phyloP scores from a whole-genome alignment of 2,329 filamentous ascomycete species.

The Domatiomyces globalis region DNA sequence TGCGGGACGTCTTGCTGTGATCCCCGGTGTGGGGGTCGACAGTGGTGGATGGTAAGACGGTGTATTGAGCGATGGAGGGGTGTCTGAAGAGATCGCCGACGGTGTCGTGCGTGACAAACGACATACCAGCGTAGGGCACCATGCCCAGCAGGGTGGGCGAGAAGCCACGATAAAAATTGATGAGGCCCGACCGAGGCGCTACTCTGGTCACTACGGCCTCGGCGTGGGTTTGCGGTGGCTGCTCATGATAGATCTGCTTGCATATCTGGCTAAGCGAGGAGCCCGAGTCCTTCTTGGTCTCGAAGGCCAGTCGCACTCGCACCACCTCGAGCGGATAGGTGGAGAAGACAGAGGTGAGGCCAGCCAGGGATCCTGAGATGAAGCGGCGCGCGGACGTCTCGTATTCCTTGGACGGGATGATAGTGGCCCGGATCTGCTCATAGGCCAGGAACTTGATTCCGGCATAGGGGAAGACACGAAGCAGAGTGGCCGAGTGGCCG shows the following conservation, averaged over 20 bases:
- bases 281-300: constrained; percentile 62
- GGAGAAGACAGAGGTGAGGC: constrained; percentile 84
- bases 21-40: constrained; percentile 22
- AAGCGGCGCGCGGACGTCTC: constrained; percentile 65
- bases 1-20: constrained; percentile 32
- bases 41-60: constrained; percentile 49
- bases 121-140: constrained; percentile 91
- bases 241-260: constrained; percentile 73
- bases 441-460: constrained; percentile 97
- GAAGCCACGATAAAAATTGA: constrained; percentile 94
- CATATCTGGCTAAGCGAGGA: constrained; percentile 65
- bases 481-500: constrained; percentile 82
- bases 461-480: constrained; percentile 93
- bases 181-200: constrained; percentile 52
- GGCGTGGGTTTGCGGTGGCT: constrained; percentile 30
- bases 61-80: constrained; percentile 53
- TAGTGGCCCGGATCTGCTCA: constrained; percentile 71
- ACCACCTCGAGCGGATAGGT: constrained; percentile 93
- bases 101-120: constrained; percentile 89
- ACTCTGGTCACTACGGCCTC: constrained; percentile 34
- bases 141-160: constrained; percentile 81
- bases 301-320: constrained; percentile 81
- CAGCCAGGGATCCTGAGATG: constrained; percentile 36
- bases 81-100: constrained; percentile 69
- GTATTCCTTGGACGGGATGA: constrained; percentile 58